Base-by-base conservation (phyloP, 306 rosid species). In the Medicago ruthenica region DNA sequence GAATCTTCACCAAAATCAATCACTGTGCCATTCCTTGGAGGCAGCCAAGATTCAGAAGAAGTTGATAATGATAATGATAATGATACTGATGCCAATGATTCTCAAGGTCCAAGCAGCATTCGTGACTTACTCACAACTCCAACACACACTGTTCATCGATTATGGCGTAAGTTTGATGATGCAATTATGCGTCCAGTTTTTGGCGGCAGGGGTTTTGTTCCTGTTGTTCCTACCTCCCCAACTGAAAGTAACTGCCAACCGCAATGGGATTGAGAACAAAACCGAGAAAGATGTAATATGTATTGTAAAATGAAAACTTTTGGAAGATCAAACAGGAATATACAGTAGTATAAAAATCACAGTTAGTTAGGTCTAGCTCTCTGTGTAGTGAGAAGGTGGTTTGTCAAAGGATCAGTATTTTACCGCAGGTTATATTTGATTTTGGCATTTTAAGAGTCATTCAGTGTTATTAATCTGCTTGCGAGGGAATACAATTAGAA, bases 181-280 rank as follows among this genome's bases (percentile, higher is more conserved):
- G 78, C 93, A 57, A 37, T 92, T 81, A 96, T 96, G 99, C 97
- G 98, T 16, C 99, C 99, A 9, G 84, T 92, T 72, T 96, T 96
- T 57, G 99, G 99, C 6, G 99, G 99, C 57, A 87, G 99, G 74
- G 98, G 97, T 70, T 92, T 92, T 82, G 98, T 92, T 86, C 97
- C 92, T 2, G 85, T 81, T 44, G 90, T 31, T 67, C 93, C 96
- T 8, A 81, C 85, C 41, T 82, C 96, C 0, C 91, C 96, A 27
- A 85, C 92, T 3, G 90, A 85, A 41, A 71, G 77, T 54, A 54
- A 76, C 42, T 60, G n/a, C 16, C 67, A 18, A 20, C 37, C 9
- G 7, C 12, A 67, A 47, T 67, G 72, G 37, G 13, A 85, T 2
- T 90, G 85, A 85, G 76, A 78, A 73, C 36, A 54, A 40, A 53